A percentile compares a stretch with the other conserved stretches of the same genome.
Conservation (phyloP, 768 basidiomycete genomes). For the Panellus pusillus region DNA sequence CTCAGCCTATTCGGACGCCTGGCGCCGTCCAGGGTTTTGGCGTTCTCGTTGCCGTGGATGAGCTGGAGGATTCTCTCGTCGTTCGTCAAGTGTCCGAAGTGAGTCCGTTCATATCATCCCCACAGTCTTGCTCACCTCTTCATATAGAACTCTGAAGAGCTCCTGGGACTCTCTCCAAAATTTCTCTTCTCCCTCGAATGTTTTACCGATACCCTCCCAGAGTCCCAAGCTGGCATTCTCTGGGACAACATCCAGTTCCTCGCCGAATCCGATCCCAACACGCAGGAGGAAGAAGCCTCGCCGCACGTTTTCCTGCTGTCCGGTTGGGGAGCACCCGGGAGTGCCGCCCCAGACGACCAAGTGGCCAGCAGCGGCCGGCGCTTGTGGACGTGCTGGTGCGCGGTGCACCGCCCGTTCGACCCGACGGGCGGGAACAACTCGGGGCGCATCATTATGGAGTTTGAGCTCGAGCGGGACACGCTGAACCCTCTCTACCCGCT, state of each 20-base stretch:
- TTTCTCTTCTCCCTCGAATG: constrained; percentile 73
- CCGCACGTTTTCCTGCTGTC: constrained; percentile 69
- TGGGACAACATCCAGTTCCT: constrained; percentile 77
- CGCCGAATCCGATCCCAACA: constrained; percentile 43
- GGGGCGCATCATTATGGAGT: constrained; percentile 67
- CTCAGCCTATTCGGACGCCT: constrained; percentile 75
- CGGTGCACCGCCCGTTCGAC: constrained; percentile 55
- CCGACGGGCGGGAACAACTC: constrained; percentile 12
- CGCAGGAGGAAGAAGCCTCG: constrained; percentile 42
- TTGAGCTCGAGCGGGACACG: constrained; percentile 71
- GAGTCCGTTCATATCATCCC: constrained; percentile 15
- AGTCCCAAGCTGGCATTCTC: constrained; percentile 61
- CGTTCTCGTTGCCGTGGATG: constrained; percentile 72
- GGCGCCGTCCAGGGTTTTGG: constrained; percentile 84
- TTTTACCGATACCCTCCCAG: constrained; percentile 68
- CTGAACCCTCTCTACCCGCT: constrained; percentile 65
- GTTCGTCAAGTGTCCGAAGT: constrained; percentile 85
- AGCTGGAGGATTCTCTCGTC: constrained; percentile 52
- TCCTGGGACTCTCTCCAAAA: constrained; percentile 71
- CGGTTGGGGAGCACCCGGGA: constrained; percentile 71
- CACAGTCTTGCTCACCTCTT: neutral
- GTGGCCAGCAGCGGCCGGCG: constrained; percentile 35
- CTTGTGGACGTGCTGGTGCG: constrained; percentile 71
- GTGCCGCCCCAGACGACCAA: constrained; percentile 28
- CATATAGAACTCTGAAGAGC: constrained; percentile 64